Conservation (phyloP, 805 yeast genomes). For the Lachancea sp. region DNA sequence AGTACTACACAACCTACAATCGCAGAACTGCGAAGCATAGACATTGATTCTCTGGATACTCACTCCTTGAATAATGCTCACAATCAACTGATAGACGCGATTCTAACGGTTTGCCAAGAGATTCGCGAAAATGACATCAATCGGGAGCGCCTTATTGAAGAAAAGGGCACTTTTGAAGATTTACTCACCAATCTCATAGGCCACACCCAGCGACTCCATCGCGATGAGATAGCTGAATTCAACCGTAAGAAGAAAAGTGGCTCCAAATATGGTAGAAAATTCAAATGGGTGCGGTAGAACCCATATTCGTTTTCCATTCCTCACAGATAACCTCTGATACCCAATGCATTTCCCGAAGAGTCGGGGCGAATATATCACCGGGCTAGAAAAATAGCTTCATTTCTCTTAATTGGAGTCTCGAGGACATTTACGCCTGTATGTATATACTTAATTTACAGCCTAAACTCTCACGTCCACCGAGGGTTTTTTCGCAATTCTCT, state of each 20-base stretch:
- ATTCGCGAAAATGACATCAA: slow-evolving; percentile 35
- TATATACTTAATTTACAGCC: slow-evolving; percentile 1
- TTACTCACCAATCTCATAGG: slow-evolving; percentile 89
- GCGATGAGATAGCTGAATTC: slow-evolving; percentile 39
- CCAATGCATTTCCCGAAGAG: too few species aligned
- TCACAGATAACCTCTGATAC: too few species aligned
- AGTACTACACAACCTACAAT: neutral
- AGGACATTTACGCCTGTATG: neutral
- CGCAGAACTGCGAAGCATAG: slow-evolving; percentile 9
- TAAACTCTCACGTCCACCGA: slow-evolving; percentile 42
- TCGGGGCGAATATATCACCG: too few species aligned
- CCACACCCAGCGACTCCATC: slow-evolving; percentile 72
- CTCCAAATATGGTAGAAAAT: slow-evolving; percentile 3
- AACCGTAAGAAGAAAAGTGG: slow-evolving; percentile 29
- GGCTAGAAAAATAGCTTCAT: too few species aligned
- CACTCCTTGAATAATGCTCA: slow-evolving; percentile 18
- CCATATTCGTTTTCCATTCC: too few species aligned
- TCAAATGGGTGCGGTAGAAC: slow-evolving; percentile 7
- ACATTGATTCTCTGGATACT: slow-evolving; percentile 7
- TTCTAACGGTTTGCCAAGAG: slow-evolving; percentile 23
- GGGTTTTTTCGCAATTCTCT: slow-evolving; percentile 46
- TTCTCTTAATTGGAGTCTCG: too few species aligned
- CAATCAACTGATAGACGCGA: slow-evolving; percentile 24
- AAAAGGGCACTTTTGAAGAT: slow-evolving; percentile 71
- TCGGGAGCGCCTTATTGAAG: slow-evolving; percentile 45